These are phyloP conservation scores for Camelina neglecta DNA, from an alignment of 345 rosid species.

Conservation along the genomic window DNA sequence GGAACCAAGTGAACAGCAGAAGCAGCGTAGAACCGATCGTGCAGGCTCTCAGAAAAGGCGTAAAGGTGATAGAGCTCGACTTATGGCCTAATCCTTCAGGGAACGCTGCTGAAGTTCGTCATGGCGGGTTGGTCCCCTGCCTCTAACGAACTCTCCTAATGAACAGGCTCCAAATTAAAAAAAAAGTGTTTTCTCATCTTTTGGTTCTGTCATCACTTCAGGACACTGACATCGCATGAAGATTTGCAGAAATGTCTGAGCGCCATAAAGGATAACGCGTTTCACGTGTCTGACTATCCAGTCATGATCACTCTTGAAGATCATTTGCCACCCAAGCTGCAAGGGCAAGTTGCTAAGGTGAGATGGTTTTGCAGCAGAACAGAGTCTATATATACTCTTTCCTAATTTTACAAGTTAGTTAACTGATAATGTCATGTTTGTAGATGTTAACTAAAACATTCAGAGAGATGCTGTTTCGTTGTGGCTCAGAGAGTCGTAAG, in stretches of 20 bases:
- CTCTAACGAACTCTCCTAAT: not conserved
- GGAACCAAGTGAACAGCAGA: slow-evolving; percentile 73
- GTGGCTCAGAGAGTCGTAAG: slow-evolving; percentile 43
- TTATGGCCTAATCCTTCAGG: slow-evolving; percentile 71
- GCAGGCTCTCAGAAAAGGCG: slow-evolving; percentile 62
- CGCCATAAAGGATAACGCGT: slow-evolving; percentile 70
- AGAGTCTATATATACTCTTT: not conserved
- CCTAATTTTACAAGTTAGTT: too few species aligned
- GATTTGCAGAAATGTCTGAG: slow-evolving; percentile 61
- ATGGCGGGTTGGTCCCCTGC: slow-evolving; percentile 65
- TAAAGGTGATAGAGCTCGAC: slow-evolving; percentile 85
- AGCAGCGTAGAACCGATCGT: slow-evolving; percentile 70
- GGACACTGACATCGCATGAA: slow-evolving; percentile 74
- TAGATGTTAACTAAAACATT: slow-evolving; percentile 64
- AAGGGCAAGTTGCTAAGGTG: slow-evolving; percentile 67
- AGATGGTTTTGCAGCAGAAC: not conserved
- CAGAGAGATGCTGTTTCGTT: slow-evolving; percentile 53
- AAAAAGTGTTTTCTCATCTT: slow-evolving; percentile 11
- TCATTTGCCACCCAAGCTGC: slow-evolving; percentile 69
- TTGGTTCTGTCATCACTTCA: slow-evolving; percentile 30
- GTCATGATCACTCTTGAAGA: slow-evolving; percentile 89
- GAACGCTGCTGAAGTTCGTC: slow-evolving; percentile 64
- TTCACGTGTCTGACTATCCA: slow-evolving; percentile 68
- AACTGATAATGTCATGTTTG: not conserved
- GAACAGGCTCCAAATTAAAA: not conserved